These are phyloP conservation scores for Gossypium raimondii DNA, from an alignment of 345 rosid species.

Conservation along the genomic window DNA sequence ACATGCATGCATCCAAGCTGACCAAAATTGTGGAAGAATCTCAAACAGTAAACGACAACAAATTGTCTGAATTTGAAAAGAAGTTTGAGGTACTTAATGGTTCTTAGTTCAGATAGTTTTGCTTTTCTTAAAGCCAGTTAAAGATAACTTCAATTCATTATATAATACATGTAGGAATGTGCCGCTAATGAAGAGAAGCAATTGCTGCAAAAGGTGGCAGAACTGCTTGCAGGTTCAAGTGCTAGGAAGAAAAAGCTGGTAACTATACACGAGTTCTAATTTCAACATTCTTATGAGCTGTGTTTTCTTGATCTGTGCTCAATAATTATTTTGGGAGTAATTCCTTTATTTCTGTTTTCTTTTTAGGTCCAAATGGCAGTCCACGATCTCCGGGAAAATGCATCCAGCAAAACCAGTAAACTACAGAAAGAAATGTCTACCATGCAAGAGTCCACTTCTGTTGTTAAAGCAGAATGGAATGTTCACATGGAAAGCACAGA, in stretches of 20 bases:
- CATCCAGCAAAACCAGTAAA: conserved; percentile 63
- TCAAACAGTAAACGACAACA: conserved; percentile 67
- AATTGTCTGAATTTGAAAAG: conserved; percentile 75
- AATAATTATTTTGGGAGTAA: conserved; percentile 11
- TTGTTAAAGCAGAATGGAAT: conserved; percentile 75
- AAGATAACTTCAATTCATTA: not conserved
- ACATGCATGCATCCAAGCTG: conserved; percentile 64
- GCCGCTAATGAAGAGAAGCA: conserved; percentile 84
- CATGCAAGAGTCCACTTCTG: conserved; percentile 75
- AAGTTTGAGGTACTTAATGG: conserved; percentile 70
- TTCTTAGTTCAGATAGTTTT: conserved; percentile 16
- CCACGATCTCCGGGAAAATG: conserved; percentile 71
- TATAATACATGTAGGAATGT: conserved; percentile 51
- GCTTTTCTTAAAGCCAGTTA: not conserved
- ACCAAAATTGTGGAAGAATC: conserved; percentile 78
- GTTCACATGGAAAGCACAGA: conserved; percentile 80
- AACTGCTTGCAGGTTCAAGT: conserved; percentile 74
- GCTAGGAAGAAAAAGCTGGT: conserved; percentile 90
- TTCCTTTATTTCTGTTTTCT: not conserved
- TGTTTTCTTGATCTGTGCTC: not conserved
- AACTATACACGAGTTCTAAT: conserved; percentile 9
- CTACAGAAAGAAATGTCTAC: conserved; percentile 90
- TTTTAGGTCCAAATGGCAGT: conserved; percentile 83
- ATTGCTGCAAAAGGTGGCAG: conserved; percentile 86
- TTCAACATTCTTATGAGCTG: not conserved